Base-by-base conservation (phyloP, 345 rosid genomes). In the Pistacia vera region DNA sequence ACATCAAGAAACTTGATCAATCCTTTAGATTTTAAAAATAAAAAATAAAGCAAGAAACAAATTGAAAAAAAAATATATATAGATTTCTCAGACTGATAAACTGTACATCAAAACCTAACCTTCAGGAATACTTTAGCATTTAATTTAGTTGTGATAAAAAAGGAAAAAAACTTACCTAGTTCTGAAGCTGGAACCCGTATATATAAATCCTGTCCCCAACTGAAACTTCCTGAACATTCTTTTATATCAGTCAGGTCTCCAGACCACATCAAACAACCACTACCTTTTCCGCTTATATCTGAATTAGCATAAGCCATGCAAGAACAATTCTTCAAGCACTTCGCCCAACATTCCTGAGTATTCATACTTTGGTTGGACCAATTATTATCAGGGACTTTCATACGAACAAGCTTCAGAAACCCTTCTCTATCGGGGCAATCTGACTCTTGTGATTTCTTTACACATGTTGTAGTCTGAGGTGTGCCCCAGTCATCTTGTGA, bases 261-360 rank as follows among this genome's bases (percentile, higher is more conserved):
- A 33, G 76, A 80, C 87, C 90, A 81, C 69, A 78, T 70, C 61
- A 80, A 46, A 18, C 90, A 85, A 38, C 85, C 85, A 4, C 58
- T 68, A 6, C 90, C 88, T 64, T 72, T 71, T 11, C 30, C 71
- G 0, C 68, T 72, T 13, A 79, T 16, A 64, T 81, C 66, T 12
- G 67, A 25, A 57, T 70, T 66, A 2, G 85, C 71, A 68, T 72
- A 87, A 28, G 84, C 88, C 1, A 36, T 74, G 36, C 85, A 85
- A 13, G 79, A 77, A 30, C 84, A 83, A 54, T 81, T 83, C 17
- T n/a, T 71, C 12, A 60, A 70, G 63, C 86, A 79, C 69, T 35
- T n/a, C 10, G 59, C 41, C 74, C 52, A 5, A 20, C 86, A 83
- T 48, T 81, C 78, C 17, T 11, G 14, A 0, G 68, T 81, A 72